These are phyloP conservation scores for Ceratocystis albifundus DNA, from an alignment of 2,329 filamentous ascomycete species.

Conservation along the genomic window DNA sequence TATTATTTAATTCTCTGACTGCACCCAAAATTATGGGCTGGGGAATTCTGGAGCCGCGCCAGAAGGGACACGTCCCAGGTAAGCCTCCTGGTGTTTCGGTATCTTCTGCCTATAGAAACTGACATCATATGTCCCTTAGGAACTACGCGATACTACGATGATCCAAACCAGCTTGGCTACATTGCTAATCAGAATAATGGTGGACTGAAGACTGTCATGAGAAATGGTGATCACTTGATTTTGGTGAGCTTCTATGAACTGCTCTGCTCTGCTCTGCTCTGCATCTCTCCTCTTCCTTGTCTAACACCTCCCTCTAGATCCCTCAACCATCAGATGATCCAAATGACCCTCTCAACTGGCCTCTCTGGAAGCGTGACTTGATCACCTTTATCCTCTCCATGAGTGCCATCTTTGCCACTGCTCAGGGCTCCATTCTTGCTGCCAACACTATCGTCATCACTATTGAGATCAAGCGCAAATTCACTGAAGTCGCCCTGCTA, in stretches of 20 bases:
- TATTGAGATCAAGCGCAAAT: constrained; percentile 50
- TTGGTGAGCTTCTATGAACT: constrained; percentile 42
- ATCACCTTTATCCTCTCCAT: constrained; percentile 70
- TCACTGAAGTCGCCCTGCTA: constrained; percentile 67
- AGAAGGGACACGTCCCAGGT: constrained; percentile 64
- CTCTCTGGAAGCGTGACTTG: constrained; percentile 70
- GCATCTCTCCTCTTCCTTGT: background rate
- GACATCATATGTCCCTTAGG: constrained; percentile 31
- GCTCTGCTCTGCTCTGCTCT: background rate
- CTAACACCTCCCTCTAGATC: constrained; percentile 30
- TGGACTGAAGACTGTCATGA: constrained; percentile 58
- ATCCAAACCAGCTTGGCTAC: constrained; percentile 39
- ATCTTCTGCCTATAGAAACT: constrained; percentile 7
- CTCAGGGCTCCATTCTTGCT: constrained; percentile 74
- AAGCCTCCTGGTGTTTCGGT: constrained; percentile 25
- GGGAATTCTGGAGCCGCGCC: constrained; percentile 58
- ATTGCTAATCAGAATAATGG: constrained; percentile 31
- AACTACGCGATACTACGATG: constrained; percentile 54
- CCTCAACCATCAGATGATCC: constrained; percentile 86
- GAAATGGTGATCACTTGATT: constrained; percentile 57
- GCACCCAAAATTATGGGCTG: constrained; percentile 36
- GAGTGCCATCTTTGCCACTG: constrained; percentile 70
- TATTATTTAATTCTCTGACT: background rate
- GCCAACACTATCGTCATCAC: constrained; percentile 74
- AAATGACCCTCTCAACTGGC: constrained; percentile 80